A percentile compares a stretch with the other conserved stretches of the same genome.
Conservation (phyloP, 345 rosid species). For the Eucalyptus marginata region DNA sequence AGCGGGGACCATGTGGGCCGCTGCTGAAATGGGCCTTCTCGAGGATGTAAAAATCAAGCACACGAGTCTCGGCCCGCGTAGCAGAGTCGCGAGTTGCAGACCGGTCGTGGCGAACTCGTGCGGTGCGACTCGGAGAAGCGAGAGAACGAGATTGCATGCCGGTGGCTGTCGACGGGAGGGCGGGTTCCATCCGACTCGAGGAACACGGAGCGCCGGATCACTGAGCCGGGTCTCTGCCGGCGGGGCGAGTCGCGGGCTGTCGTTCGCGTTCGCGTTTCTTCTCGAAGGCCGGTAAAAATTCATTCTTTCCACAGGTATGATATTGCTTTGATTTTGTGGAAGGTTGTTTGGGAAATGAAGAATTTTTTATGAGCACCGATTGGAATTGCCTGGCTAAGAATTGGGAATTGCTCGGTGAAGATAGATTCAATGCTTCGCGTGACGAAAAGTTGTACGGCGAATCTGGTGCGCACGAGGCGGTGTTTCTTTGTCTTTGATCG, state of each 20-base stretch:
- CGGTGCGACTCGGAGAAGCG: neutral
- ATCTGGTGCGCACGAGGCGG: neutral
- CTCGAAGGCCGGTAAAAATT: neutral
- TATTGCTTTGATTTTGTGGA: neutral
- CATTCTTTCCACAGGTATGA: neutral
- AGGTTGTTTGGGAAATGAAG: neutral
- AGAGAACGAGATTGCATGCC: neutral
- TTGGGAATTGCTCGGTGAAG: neutral
- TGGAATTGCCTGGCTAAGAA: neutral
- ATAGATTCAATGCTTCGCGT: neutral
- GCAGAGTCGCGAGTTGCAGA: neutral
- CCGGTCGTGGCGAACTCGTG: neutral
- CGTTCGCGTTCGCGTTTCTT: neutral
- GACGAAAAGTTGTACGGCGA: neutral
- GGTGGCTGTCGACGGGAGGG: neutral
- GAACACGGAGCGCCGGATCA: neutral
- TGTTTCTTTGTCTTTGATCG: neutral
- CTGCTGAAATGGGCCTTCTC: neutral
- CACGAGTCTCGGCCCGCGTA: neutral
- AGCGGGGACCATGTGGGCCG: neutral
- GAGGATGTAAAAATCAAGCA: neutral
- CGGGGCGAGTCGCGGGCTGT: neutral
- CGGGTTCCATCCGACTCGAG: neutral
- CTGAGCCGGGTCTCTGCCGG: neutral
- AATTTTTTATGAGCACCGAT: neutral